Conservation (phyloP, 768 basidiomycete genomes). For the Rhizopogon salebrosus region DNA sequence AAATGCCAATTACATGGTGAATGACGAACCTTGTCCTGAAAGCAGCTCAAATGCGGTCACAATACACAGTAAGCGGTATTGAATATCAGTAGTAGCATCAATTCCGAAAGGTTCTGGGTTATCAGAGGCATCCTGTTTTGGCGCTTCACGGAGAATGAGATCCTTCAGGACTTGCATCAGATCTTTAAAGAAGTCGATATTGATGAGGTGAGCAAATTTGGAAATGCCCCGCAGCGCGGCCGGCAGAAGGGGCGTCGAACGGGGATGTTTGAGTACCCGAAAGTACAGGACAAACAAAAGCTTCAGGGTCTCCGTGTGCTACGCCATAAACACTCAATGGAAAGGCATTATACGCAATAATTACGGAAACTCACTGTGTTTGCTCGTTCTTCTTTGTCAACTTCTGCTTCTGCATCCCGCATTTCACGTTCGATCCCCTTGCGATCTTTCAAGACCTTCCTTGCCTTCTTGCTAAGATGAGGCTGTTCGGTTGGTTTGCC, state of each 20-base stretch:
- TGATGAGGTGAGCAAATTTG: constrained; percentile 92
- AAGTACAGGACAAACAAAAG: constrained; percentile 97
- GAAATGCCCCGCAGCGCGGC: constrained; percentile 89
- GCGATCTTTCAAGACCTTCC: constrained; percentile 79
- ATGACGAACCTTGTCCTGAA: constrained; percentile 79
- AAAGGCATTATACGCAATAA: constrained; percentile 2
- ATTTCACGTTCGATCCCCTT: constrained; percentile 90
- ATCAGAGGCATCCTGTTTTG: constrained; percentile 35
- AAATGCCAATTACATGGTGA: constrained; percentile 6
- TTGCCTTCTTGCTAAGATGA: constrained; percentile 90
- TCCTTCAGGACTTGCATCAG: constrained; percentile 81
- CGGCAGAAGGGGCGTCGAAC: constrained; percentile 73
- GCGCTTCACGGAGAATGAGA: constrained; percentile 52
- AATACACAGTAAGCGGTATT: constrained; percentile 74
- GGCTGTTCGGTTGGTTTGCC: constrained; percentile 56
- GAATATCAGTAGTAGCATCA: constrained; percentile 37
- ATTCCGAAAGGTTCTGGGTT: constrained; percentile 24
- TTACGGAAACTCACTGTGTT: constrained; percentile 52
- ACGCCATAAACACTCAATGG: constrained; percentile 17
- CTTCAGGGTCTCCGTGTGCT: constrained; percentile 99
- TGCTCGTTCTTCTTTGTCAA: constrained; percentile 87
- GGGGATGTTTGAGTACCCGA: constrained; percentile 84
- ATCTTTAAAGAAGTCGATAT: constrained; percentile 98
- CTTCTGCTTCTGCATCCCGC: constrained; percentile 89
- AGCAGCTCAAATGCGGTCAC: constrained; percentile 97